A percentile compares a stretch with the other conserved stretches of the same genome.
Conservation (phyloP, 2,329 filamentous ascomycete species). For the Epichloe sibirici region DNA sequence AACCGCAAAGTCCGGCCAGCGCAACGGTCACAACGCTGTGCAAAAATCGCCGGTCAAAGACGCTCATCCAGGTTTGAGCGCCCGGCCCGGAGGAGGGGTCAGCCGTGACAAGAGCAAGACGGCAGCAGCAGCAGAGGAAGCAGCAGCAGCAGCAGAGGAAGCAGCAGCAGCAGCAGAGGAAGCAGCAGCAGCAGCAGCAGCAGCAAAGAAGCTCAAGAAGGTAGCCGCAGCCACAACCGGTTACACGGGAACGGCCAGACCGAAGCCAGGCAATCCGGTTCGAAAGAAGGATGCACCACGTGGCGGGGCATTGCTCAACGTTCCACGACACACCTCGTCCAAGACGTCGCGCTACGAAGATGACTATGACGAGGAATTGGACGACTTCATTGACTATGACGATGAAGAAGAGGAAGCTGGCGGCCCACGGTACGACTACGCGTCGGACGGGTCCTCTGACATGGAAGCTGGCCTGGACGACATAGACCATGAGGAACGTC, state of each 20-base stretch:
- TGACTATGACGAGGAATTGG: constrained; percentile 51
- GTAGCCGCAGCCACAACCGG: constrained; percentile 50
- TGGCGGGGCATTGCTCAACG: constrained; percentile 29
- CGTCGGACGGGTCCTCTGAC: constrained; percentile 56
- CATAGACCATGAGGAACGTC: constrained; percentile 58
- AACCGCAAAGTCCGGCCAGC: constrained; percentile 18
- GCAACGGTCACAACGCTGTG: constrained; percentile 13
- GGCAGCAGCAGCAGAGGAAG: neutral
- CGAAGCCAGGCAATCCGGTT: constrained; percentile 28
- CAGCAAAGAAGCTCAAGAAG: constrained; percentile 49
- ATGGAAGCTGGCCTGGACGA: constrained; percentile 70
- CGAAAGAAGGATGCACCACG: constrained; percentile 24
- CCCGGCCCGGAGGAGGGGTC: constrained; percentile 1
- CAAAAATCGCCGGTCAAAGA: constrained; percentile 5
- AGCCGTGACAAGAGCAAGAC: constrained; percentile 9
- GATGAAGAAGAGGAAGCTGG: constrained; percentile 38
- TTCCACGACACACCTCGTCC: constrained; percentile 16
- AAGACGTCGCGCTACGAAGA: constrained; percentile 34
- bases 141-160: constrained; percentile 34
- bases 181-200: constrained; percentile 21
- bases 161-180: constrained; percentile 16
- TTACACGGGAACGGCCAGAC: constrained; percentile 52
- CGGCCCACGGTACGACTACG: constrained; percentile 39
- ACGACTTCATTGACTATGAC: constrained; percentile 50
- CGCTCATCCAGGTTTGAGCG: constrained; percentile 1